phyloP scores from a whole-genome alignment of 2,329 filamentous ascomycete genomes.

The Fusarium succisae region DNA sequence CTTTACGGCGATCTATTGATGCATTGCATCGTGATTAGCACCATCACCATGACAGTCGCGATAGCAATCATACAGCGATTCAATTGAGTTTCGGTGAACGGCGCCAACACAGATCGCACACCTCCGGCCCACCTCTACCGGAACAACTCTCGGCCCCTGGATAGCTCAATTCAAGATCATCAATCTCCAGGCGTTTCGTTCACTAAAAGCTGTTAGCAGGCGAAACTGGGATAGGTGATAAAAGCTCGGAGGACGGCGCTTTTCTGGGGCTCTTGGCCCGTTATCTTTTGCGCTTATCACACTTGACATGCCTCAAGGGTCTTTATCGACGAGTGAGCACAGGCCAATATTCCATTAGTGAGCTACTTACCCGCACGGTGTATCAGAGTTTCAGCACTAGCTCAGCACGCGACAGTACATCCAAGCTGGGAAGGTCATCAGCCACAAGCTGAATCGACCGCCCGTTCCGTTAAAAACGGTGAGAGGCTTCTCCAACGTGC shows the following conservation, averaged over 20 bases:
- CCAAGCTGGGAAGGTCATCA: neutral
- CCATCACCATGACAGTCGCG: neutral
- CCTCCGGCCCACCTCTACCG: neutral
- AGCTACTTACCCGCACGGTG: conserved; percentile 10
- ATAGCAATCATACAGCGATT: neutral
- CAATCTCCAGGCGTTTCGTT: conserved; percentile 20
- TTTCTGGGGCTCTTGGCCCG: conserved; percentile 12
- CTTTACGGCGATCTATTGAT: neutral
- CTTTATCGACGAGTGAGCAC: conserved; percentile 21
- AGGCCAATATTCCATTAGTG: conserved; percentile 1
- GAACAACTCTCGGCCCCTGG: neutral
- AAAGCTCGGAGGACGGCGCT: conserved; percentile 11
- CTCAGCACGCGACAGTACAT: conserved; percentile 9
- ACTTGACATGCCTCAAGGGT: conserved; percentile 1
- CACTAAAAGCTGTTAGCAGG: conserved; percentile 44
- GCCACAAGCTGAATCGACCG: conserved; percentile 7
- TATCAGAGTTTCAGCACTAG: neutral
- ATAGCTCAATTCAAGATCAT: neutral
- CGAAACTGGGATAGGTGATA: conserved; percentile 32
- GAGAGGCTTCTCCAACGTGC: neutral
- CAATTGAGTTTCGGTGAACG: neutral
- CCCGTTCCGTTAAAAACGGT: neutral
- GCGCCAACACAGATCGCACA: neutral
- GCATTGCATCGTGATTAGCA: neutral
- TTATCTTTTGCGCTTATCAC: conserved; percentile 23